Percentiles rank a stretch among this genome's conserved stretches.
phyloP scores from a whole-genome alignment of 208 protist genomes.

The Trypanosoma caninum region DNA sequence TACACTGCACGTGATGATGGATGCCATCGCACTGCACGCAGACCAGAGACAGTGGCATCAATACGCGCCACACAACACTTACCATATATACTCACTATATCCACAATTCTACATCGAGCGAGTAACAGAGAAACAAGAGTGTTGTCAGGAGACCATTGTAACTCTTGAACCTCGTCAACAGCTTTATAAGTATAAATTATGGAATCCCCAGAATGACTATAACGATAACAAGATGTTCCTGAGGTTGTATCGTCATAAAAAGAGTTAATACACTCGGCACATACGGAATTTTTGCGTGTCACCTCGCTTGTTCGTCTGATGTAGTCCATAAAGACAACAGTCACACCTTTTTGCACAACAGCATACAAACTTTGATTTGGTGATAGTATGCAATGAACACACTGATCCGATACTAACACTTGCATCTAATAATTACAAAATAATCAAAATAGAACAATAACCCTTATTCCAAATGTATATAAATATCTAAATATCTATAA shows the following conservation, averaged over 20 bases:
- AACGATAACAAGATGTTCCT: neutral
- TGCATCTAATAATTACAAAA: slow-evolving; percentile 10
- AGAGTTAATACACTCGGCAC: neutral
- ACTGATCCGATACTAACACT: slow-evolving; percentile 18
- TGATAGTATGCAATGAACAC: slow-evolving; percentile 20
- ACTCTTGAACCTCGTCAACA: slow-evolving; percentile 24
- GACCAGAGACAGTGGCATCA: slow-evolving; percentile 17
- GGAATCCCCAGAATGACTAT: neutral
- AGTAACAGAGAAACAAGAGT: slow-evolving; percentile 20
- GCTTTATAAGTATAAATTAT: slow-evolving; percentile 18
- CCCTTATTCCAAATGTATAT: no score
- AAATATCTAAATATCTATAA: no score
- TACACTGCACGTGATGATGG: slow-evolving; percentile 27
- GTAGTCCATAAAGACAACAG: slow-evolving; percentile 27
- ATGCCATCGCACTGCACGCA: slow-evolving; percentile 25
- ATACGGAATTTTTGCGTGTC: neutral
- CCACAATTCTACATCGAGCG: slow-evolving; percentile 4
- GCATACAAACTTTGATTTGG: slow-evolving; percentile 26
- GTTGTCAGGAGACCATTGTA: slow-evolving; percentile 28
- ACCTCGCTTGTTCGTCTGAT: slow-evolving; percentile 15
- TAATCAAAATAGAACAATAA: no score
- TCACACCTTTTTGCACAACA: slow-evolving; percentile 21
- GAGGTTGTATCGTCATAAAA: neutral
- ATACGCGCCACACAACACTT: slow-evolving; percentile 28
- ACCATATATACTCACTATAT: slow-evolving; percentile 30